Percentiles rank a stretch among this genome's conserved stretches.
phyloP scores from a whole-genome alignment of 2,329 filamentous ascomycete genomes.

The Dissoconium aciculare region DNA sequence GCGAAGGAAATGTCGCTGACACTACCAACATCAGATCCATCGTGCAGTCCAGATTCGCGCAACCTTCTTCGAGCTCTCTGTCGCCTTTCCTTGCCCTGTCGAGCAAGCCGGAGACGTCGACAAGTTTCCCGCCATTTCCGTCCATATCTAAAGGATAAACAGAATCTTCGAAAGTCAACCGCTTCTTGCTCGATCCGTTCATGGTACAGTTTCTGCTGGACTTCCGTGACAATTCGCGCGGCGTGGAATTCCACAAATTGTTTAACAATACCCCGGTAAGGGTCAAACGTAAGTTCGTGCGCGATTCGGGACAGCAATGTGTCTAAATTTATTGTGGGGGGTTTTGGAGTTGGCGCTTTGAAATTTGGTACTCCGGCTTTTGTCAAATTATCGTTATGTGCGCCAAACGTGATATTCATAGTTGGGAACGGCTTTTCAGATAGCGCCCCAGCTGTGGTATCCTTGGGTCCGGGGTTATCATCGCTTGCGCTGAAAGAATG shows the following conservation, averaged over 20 bases:
- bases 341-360: neutral
- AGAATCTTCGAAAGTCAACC: slow-evolving; percentile 19
- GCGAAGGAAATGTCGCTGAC: slow-evolving; percentile 7
- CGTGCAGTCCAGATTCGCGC: slow-evolving; percentile 10
- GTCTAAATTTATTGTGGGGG: slow-evolving; percentile 17
- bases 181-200: slow-evolving; percentile 18
- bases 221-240: slow-evolving; percentile 22
- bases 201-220: slow-evolving; percentile 21
- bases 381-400: neutral
- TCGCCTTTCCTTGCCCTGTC: slow-evolving; percentile 24
- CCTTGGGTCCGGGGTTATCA: slow-evolving; percentile 5
- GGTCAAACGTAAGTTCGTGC: slow-evolving; percentile 24
- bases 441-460: too few relatives aligned
- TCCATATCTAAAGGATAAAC: slow-evolving; percentile 25
- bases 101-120: slow-evolving; percentile 23
- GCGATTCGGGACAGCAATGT: slow-evolving; percentile 22
- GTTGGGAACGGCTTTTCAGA: too few relatives aligned
- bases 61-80: slow-evolving; percentile 17
- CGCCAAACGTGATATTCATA: too few relatives aligned
- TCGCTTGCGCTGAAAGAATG: slow-evolving; percentile 18
- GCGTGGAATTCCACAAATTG: slow-evolving; percentile 31
- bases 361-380: neutral
- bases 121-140: slow-evolving; percentile 25
- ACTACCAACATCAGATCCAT: slow-evolving; percentile 3
- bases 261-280: slow-evolving; percentile 28